Evolutionary conservation across 768 basidiomycete genomes (phyloP).

Genomic region (Dacryopinax primogenitus): DNA sequence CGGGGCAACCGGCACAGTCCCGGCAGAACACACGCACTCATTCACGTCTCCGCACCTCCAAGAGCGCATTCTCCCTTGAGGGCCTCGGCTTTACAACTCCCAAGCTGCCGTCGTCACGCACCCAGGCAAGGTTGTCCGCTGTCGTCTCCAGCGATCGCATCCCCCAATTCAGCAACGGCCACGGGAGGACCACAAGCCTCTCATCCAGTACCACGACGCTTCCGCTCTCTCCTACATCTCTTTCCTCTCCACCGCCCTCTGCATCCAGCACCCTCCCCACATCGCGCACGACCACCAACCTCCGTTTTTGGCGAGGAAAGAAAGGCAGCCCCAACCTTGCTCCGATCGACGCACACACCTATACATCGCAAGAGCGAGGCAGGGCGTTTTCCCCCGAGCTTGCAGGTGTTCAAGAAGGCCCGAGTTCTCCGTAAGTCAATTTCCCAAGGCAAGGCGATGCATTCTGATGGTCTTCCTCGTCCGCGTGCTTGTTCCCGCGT

Average conservation of each 20-base stretch:
- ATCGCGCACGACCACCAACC: background rate
- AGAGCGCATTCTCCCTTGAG: background rate
- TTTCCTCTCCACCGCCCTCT: background rate
- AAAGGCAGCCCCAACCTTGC: background rate
- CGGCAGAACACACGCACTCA: background rate
- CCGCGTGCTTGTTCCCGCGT: background rate
- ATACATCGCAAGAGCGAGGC: background rate
- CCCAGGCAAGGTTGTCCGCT: background rate
- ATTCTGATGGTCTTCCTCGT: background rate
- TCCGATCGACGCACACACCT: background rate
- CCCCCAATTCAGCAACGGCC: background rate
- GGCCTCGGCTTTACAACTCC: background rate
- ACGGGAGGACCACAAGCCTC: background rate
- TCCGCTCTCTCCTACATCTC: background rate
- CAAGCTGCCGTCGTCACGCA: background rate
- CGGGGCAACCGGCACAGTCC: background rate
- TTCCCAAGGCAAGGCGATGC: background rate
- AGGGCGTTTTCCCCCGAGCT: conserved; percentile 4
- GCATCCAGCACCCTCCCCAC: background rate
- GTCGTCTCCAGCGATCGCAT: background rate
- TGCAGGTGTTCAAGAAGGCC: background rate
- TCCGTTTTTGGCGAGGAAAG: background rate
- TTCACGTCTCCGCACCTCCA: background rate
- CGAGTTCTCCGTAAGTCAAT: background rate
- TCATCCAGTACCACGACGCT: background rate